A percentile compares a stretch with the other conserved stretches of the same genome.
phyloP scores from a whole-genome alignment of 768 basidiomycete genomes.

The Mrakia hoshinonis region DNA sequence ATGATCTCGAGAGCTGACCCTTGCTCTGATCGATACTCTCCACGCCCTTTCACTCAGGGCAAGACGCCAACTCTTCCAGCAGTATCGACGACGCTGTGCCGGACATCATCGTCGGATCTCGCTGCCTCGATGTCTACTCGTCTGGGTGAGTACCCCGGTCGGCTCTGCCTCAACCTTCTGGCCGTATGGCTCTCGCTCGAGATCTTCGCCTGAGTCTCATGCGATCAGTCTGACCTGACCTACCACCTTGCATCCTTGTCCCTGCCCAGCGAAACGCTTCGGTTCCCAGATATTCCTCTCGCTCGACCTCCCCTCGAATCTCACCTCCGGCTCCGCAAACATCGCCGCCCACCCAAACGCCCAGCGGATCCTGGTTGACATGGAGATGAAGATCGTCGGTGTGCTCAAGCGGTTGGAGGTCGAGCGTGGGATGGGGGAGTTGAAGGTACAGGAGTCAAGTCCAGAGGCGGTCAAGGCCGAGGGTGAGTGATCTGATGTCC shows the following conservation, averaged over 20 bases:
- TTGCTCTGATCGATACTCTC: background rate
- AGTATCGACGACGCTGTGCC: conserved; percentile 15
- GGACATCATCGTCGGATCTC: conserved; percentile 8
- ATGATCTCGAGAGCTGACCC: background rate
- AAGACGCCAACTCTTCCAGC: background rate
- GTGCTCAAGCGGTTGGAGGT: background rate
- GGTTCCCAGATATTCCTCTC: conserved; percentile 14
- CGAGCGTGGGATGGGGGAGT: background rate
- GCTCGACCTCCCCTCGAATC: conserved; percentile 6
- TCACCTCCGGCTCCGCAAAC: background rate
- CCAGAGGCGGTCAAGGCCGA: too few species aligned
- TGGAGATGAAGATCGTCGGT: conserved; percentile 12
- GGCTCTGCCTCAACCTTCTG: too few species aligned
- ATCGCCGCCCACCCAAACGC: background rate
- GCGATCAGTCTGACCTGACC: background rate
- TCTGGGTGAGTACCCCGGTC: conserved; percentile 12
- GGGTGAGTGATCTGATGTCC: too few species aligned
- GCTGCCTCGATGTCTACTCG: conserved; percentile 11
- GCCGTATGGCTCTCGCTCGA: background rate
- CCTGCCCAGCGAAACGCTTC: background rate
- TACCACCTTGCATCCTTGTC: background rate
- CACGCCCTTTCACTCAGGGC: background rate
- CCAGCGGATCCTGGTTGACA: conserved; percentile 9
- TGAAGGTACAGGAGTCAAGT: background rate
- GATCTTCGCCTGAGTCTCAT: background rate